These are phyloP conservation scores for Debaryomyces coudertii DNA, from an alignment of 1,139 yeast species.

Conservation along the genomic window DNA sequence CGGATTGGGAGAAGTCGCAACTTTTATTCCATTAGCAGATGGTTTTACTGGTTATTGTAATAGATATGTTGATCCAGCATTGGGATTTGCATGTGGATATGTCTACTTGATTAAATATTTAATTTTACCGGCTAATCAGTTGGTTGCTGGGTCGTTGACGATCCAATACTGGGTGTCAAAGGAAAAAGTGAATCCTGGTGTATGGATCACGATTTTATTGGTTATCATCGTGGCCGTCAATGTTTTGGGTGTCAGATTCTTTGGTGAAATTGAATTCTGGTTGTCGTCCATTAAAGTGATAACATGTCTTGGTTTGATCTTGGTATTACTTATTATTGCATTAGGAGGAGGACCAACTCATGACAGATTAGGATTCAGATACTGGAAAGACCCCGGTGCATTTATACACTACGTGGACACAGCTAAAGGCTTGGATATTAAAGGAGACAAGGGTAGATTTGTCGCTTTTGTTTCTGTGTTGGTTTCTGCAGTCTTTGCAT, in stretches of 20 bases:
- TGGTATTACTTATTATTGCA: constrained; percentile 51
- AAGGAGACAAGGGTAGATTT: constrained; percentile 41
- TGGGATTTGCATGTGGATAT: constrained; percentile 78
- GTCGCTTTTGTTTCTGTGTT: constrained; percentile 68
- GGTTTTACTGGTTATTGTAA: constrained; percentile 74
- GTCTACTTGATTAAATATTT: constrained; percentile 60
- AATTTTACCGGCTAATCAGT: constrained; percentile 65
- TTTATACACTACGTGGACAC: constrained; percentile 49
- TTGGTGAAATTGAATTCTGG: constrained; percentile 76
- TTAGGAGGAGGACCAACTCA: constrained; percentile 64
- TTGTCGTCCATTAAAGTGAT: constrained; percentile 59
- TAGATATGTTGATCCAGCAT: constrained; percentile 68
- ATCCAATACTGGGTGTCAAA: constrained; percentile 62
- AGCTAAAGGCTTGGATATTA: constrained; percentile 12
- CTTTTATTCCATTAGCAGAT: constrained; percentile 66
- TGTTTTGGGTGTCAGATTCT: constrained; percentile 61
- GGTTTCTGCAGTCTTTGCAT: constrained; percentile 77
- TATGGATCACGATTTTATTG: constrained; percentile 59
- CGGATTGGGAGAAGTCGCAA: constrained; percentile 76
- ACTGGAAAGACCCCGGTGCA: constrained; percentile 68
- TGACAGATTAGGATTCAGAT: constrained; percentile 67
- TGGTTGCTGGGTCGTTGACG: constrained; percentile 62
- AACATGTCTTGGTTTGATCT: constrained; percentile 57
- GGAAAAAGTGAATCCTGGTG: constrained; percentile 56
- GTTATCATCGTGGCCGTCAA: constrained; percentile 54